Conservation (phyloP, 805 yeast genomes). For the Cyberlindnera japonica region DNA sequence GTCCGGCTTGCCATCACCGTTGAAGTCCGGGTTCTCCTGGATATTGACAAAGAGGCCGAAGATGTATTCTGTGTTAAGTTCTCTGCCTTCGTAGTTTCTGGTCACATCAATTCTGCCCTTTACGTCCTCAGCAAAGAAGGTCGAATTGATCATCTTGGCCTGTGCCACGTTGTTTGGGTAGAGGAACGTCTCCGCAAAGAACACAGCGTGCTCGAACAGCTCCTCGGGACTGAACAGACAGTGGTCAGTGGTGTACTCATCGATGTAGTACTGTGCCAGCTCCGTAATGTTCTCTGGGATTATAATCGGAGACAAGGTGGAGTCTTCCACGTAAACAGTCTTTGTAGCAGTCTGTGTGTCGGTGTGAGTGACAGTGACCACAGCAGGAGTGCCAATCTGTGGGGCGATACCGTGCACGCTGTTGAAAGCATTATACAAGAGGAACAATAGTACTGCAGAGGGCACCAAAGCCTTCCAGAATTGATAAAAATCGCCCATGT, state of each 20-base stretch:
- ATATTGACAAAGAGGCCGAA: slow-evolving; percentile 23
- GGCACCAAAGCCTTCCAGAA: too few species aligned
- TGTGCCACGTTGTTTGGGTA: slow-evolving; percentile 17
- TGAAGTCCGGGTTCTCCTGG: slow-evolving; percentile 1
- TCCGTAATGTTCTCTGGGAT: slow-evolving; percentile 30
- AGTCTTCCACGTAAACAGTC: too few species aligned
- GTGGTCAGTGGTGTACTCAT: neutral
- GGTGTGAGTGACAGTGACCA: neutral
- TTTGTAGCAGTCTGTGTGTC: neutral
- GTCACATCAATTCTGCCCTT: slow-evolving; percentile 24
- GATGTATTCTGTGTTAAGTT: slow-evolving; percentile 26
- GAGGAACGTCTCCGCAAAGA: slow-evolving; percentile 26
- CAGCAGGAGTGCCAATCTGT: neutral
- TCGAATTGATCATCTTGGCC: slow-evolving; percentile 21
- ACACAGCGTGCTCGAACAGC: slow-evolving; percentile 10
- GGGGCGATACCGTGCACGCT: too few species aligned
- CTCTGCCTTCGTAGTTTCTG: slow-evolving; percentile 22
- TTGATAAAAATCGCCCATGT: too few species aligned
- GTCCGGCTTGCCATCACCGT: neutral
- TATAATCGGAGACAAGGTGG: neutral
- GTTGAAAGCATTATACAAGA: too few species aligned
- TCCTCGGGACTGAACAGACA: slow-evolving; percentile 7
- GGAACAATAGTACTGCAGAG: too few species aligned
- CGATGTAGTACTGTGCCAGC: neutral
- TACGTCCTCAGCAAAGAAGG: slow-evolving; percentile 20